phyloP scores from a whole-genome alignment of 176 grass and related monocot genomes.

The bread wheat (Triticum aestivum) region DNA sequence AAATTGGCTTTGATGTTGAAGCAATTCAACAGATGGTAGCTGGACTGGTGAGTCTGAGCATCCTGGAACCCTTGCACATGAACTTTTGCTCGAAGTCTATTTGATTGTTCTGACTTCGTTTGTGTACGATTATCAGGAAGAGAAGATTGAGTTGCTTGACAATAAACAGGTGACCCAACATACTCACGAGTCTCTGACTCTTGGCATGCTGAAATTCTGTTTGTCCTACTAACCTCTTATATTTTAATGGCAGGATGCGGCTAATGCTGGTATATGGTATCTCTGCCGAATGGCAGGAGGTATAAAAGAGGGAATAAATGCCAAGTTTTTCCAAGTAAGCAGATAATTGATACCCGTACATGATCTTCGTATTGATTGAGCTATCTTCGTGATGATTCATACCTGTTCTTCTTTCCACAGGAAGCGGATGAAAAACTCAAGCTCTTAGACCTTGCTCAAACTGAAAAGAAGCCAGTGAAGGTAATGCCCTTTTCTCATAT shows the following conservation, averaged over 20 bases:
- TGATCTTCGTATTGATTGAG: not conserved
- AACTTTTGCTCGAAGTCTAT: constrained; percentile 14
- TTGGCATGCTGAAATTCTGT: not conserved
- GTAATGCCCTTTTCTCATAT: constrained; percentile 23
- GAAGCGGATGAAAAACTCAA: constrained; percentile 78
- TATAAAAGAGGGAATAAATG: constrained; percentile 77
- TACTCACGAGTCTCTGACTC: not conserved
- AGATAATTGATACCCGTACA: not conserved
- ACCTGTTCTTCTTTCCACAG: constrained; percentile 39
- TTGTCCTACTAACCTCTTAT: constrained; percentile 33
- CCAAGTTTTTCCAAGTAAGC: constrained; percentile 76
- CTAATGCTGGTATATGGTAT: constrained; percentile 68
- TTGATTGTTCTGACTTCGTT: constrained; percentile 25
- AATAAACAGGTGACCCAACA: constrained; percentile 68
- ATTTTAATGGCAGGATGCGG: constrained; percentile 57
- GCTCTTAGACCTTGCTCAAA: constrained; percentile 45
- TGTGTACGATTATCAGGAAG: constrained; percentile 60
- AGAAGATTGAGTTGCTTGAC: constrained; percentile 85
- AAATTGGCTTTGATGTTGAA: constrained; percentile 96
- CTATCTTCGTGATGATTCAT: constrained; percentile 4
- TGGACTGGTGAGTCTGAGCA: constrained; percentile 65
- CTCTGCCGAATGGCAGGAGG: constrained; percentile 92
- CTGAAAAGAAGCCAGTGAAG: constrained; percentile 62
- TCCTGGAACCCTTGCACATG: not conserved
- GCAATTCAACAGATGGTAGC: constrained; percentile 82